Percentiles rank a stretch among this genome's conserved stretches.
phyloP scores from a whole-genome alignment of 2,329 filamentous ascomycete species.

The Paecilomyces variotii region DNA sequence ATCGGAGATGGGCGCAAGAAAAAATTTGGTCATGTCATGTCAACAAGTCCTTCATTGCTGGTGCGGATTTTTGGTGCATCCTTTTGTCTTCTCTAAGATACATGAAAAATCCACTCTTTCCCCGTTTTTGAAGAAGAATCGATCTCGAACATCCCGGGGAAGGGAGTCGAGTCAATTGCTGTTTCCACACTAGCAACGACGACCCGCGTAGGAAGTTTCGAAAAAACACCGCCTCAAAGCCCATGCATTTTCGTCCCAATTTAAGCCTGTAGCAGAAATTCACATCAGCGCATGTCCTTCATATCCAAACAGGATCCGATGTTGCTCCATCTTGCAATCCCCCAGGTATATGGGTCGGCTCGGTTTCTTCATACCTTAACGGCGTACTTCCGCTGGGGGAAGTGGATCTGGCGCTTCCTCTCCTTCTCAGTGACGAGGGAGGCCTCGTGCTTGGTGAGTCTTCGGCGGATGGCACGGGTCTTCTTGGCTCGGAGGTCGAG shows the following conservation, averaged over 20 bases:
- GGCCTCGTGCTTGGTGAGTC: conserved; percentile 86
- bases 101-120: conserved; percentile 22
- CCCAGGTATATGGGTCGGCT: conserved; percentile 1
- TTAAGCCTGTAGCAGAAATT: conserved; percentile 21
- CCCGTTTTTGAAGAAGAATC: conserved; percentile 17
- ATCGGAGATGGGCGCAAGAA: neutral
- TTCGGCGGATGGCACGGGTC: conserved; percentile 95
- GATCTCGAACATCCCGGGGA: conserved; percentile 21
- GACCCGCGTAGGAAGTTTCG: conserved; percentile 14
- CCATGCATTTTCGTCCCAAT: conserved; percentile 16
- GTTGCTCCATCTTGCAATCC: neutral
- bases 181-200: conserved; percentile 20
- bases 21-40: conserved; percentile 15
- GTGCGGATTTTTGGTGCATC: conserved; percentile 10
- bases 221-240: conserved; percentile 21
- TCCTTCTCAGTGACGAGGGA: conserved; percentile 81
- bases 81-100: conserved; percentile 36
- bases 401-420: conserved; percentile 92
- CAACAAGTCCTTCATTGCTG: conserved; percentile 23
- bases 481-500: conserved; percentile 98
- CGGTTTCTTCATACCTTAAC: conserved; percentile 68
- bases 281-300: conserved; percentile 1
- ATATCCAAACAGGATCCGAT: neutral
- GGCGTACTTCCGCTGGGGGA: conserved; percentile 97
- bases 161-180: conserved; percentile 22